Percentiles rank a stretch among this genome's conserved stretches.
phyloP scores from a whole-genome alignment of 306 rosid genomes.

The Casuarina glauca region DNA sequence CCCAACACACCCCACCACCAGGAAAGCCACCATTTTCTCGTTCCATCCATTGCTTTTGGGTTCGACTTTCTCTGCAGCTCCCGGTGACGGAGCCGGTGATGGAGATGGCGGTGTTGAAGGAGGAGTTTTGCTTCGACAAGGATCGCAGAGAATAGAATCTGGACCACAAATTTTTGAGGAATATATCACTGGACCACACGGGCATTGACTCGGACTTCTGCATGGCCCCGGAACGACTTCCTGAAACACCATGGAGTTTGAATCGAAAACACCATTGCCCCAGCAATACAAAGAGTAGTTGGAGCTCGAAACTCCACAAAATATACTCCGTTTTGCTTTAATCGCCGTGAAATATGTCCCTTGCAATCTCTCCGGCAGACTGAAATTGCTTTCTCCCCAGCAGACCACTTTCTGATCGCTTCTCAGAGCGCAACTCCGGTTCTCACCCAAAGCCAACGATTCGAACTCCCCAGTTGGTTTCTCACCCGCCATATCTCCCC shows the following conservation, averaged over 20 bases:
- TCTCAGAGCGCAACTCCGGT: constrained; percentile 62
- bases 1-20: constrained; percentile 84
- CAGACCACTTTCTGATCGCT: constrained; percentile 43
- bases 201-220: constrained; percentile 38
- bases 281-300: constrained; percentile 67
- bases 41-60: constrained; percentile 40
- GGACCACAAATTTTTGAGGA: constrained; percentile 33
- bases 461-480: constrained; percentile 47
- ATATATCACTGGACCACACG: constrained; percentile 25
- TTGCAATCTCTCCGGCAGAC: constrained; percentile 44
- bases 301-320: constrained; percentile 52
- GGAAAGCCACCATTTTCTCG: constrained; percentile 60
- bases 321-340: constrained; percentile 57
- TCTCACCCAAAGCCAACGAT: constrained; percentile 73
- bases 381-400: constrained; percentile 72
- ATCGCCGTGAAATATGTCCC: constrained; percentile 41
- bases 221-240: constrained; percentile 78
- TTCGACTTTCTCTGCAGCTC: too few relatives aligned
- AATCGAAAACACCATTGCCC: constrained; percentile 48
- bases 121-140: constrained; percentile 4
- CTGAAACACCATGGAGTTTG: constrained; percentile 43
- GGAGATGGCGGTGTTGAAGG: constrained; percentile 3
- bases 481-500: constrained; percentile 53
- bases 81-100: not conserved
- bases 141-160: constrained; percentile 38